Conservation (phyloP, 2,329 filamentous ascomycete species). For the Nothopassalora personata region DNA sequence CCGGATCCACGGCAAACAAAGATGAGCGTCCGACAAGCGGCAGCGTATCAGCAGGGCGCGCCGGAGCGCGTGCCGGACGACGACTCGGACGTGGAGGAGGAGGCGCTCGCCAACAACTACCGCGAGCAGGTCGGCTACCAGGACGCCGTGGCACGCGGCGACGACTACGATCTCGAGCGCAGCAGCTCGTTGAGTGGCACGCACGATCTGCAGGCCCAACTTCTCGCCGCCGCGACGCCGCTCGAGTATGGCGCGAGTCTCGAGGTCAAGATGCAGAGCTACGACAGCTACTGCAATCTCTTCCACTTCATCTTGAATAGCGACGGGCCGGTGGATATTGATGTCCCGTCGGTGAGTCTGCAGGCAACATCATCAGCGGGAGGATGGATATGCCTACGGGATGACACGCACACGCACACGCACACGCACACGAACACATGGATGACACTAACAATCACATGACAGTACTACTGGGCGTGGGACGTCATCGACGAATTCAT, state of each 20-base stretch:
- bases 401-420: no score
- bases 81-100: conserved; percentile 92
- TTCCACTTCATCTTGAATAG: conserved; percentile 99
- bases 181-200: conserved; percentile 59
- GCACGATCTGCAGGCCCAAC: conserved; percentile 88
- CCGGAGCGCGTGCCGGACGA: conserved; percentile 31
- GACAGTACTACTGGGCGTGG: conserved; percentile 97
- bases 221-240: conserved; percentile 86
- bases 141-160: conserved; percentile 53
- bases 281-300: conserved; percentile 98
- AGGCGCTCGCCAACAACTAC: conserved; percentile 92
- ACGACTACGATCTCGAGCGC: conserved; percentile 62
- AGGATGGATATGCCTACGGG: neutral
- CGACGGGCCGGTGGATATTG: conserved; percentile 94
- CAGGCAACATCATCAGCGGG: neutral
- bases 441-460: conserved; percentile 13
- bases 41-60: conserved; percentile 38
- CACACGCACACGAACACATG: no score
- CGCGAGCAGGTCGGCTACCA: conserved; percentile 93
- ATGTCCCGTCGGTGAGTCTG: conserved; percentile 81
- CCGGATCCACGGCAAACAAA: conserved; percentile 15
- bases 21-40: conserved; percentile 38
- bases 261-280: conserved; percentile 96
- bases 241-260: conserved; percentile 93
- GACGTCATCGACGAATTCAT: conserved; percentile 99